These are phyloP conservation scores for Luvunga scandens DNA, from an alignment of 345 rosid species.

Conservation along the genomic window DNA sequence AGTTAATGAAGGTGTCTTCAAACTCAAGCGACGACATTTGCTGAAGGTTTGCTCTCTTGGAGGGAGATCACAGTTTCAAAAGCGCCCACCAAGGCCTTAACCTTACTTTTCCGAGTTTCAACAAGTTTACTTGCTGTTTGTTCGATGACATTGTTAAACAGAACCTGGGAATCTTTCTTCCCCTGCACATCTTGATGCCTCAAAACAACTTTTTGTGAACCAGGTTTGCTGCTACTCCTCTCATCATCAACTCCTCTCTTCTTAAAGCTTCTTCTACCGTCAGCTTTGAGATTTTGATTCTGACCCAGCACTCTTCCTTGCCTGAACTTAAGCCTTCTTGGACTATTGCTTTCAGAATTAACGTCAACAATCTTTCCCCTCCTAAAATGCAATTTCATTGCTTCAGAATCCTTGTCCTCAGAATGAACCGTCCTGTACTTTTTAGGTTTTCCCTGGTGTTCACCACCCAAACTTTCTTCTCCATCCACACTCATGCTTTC, in stretches of 20 bases:
- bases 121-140: conserved; percentile 90
- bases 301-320: conserved; percentile 43
- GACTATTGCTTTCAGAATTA: conserved; percentile 46
- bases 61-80: conserved; percentile 94
- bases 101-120: conserved; percentile 84
- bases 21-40: conserved; percentile 9
- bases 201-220: conserved; percentile 52
- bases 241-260: conserved; percentile 36
- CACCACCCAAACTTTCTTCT: conserved; percentile 20
- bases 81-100: conserved; percentile 94
- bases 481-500: conserved; percentile 30
- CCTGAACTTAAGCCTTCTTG: conserved; percentile 69
- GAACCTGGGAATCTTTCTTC: conserved; percentile 52
- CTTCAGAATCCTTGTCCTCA: conserved; percentile 28
- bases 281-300: conserved; percentile 33
- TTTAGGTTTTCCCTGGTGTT: conserved; percentile 19
- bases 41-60: conserved; percentile 52
- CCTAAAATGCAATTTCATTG: conserved; percentile 52
- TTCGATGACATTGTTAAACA: conserved; percentile 84
- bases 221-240: conserved; percentile 10
- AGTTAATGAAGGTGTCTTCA: conserved; percentile 4
- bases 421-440: conserved; percentile 26
- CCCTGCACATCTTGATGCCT: conserved; percentile 67
- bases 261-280: conserved; percentile 41
- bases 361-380: conserved; percentile 60